Evolutionary conservation across 2,329 filamentous ascomycete genomes (phyloP).

Genomic region (Penicillium sp.): DNA sequence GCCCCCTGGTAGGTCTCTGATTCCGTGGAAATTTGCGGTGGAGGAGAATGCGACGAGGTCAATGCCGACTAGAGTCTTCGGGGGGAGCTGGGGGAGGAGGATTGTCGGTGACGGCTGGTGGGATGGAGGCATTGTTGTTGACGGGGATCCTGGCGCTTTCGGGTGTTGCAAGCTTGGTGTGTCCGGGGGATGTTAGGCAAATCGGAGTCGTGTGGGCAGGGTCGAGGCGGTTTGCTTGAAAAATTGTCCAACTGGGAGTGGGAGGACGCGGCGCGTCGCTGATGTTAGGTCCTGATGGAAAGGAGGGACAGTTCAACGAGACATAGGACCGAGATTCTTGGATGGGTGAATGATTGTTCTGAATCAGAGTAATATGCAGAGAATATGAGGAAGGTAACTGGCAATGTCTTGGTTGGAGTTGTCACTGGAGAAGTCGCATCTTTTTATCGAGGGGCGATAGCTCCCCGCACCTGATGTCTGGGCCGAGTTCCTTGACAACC

Average conservation of each 20-base stretch:
- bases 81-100: constrained; percentile 53
- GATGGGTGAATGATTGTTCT: background rate
- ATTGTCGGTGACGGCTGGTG: constrained; percentile 48
- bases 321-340: background rate
- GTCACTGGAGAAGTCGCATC: constrained; percentile 1
- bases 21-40: constrained; percentile 65
- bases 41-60: constrained; percentile 67
- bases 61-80: constrained; percentile 58
- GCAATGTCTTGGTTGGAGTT: background rate
- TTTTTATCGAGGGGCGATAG: constrained; percentile 22
- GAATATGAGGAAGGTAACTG: background rate
- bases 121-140: constrained; percentile 27
- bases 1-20: constrained; percentile 64
- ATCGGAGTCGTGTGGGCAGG: constrained; percentile 4
- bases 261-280: constrained; percentile 4
- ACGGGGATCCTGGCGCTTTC: background rate
- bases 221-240: constrained; percentile 9
- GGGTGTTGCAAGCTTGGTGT: background rate
- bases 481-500: background rate
- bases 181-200: background rate
- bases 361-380: background rate
- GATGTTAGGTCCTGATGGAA: constrained; percentile 6
- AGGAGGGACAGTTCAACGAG: background rate
- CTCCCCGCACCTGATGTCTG: constrained; percentile 16
- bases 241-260: constrained; percentile 6